Percentiles rank a stretch among this genome's conserved stretches.
These are phyloP conservation scores for Trypanosoma avium DNA, from an alignment of 208 protist genomes.

Conservation along the genomic window DNA sequence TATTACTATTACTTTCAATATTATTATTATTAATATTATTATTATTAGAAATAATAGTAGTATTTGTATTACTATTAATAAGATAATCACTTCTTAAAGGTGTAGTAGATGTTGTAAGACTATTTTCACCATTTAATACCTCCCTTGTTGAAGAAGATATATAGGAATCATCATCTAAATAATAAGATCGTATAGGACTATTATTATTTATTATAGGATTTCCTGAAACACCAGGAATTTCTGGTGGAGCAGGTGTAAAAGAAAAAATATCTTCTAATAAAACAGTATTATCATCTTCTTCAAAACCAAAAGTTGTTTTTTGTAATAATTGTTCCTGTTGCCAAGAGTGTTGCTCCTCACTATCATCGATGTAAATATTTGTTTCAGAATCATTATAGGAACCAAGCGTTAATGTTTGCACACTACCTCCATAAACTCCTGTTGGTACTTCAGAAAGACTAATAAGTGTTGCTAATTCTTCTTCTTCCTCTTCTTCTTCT, in stretches of 20 bases:
- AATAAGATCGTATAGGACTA: conserved; percentile 5
- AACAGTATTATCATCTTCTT: conserved; percentile 35
- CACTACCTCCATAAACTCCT: conserved; percentile 16
- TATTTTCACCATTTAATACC: neutral
- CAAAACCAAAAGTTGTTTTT: conserved; percentile 49
- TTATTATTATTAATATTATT: neutral
- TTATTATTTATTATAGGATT: neutral
- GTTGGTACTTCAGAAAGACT: conserved; percentile 8
- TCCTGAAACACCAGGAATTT: too few relatives aligned
- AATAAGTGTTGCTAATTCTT: conserved; percentile 11
- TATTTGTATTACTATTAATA: neutral
- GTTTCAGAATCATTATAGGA: conserved; percentile 11
- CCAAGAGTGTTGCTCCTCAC: neutral
- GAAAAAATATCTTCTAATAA: conserved; percentile 1
- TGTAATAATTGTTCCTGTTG: conserved; percentile 28
- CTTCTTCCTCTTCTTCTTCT: neutral
- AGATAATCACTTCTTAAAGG: neutral
- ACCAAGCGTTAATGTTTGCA: neutral
- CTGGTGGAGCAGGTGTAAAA: neutral
- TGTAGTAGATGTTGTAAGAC: neutral
- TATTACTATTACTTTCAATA: neutral
- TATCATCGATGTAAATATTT: conserved; percentile 1
- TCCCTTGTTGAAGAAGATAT: neutral
- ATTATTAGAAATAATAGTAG: neutral
- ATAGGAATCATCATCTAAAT: conserved; percentile 38